These are phyloP conservation scores for Coffea eugenioides DNA, from an alignment of 257 asterid genomes.

Conservation along the genomic window DNA sequence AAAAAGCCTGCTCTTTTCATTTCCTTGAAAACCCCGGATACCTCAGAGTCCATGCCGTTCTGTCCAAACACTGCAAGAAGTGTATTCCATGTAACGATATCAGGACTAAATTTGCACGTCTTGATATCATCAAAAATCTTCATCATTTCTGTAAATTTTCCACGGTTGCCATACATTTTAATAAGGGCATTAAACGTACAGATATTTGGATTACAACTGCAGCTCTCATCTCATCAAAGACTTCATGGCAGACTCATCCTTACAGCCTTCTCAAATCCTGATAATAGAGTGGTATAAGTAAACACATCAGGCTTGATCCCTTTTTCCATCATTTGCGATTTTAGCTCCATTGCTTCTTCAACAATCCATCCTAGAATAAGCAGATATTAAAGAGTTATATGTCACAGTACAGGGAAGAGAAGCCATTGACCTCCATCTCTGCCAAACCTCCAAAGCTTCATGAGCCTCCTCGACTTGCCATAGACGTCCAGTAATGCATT, in stretches of 20 bases:
- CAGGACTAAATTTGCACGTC: constrained; percentile 69
- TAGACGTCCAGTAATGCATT: constrained; percentile 85
- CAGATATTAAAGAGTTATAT: constrained; percentile 76
- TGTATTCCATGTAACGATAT: constrained; percentile 94
- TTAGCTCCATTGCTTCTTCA: constrained; percentile 80
- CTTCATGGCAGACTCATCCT: constrained; percentile 77
- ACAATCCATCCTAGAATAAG: constrained; percentile 70
- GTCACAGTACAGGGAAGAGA: constrained; percentile 70
- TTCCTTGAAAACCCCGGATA: constrained; percentile 83
- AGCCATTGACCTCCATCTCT: constrained; percentile 76
- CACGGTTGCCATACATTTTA: constrained; percentile 86
- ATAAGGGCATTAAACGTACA: constrained; percentile 89
- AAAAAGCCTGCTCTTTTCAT: constrained; percentile 92
- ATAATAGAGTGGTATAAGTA: constrained; percentile 80
- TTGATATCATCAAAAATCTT: constrained; percentile 73
- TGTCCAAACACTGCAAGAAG: constrained; percentile 94
- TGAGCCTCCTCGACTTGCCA: constrained; percentile 81
- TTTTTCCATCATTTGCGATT: constrained; percentile 55
- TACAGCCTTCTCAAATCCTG: constrained; percentile 93
- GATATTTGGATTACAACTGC: constrained; percentile 74
- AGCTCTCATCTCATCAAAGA: constrained; percentile 69
- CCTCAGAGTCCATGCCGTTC: constrained; percentile 85
- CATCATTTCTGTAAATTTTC: constrained; percentile 87
- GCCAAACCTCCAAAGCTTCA: constrained; percentile 82
- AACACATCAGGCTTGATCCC: constrained; percentile 92